Percentiles rank a stretch among this genome's conserved stretches.
Evolutionary conservation across 768 basidiomycete genomes (phyloP).

Genomic region (Russula virescens): DNA sequence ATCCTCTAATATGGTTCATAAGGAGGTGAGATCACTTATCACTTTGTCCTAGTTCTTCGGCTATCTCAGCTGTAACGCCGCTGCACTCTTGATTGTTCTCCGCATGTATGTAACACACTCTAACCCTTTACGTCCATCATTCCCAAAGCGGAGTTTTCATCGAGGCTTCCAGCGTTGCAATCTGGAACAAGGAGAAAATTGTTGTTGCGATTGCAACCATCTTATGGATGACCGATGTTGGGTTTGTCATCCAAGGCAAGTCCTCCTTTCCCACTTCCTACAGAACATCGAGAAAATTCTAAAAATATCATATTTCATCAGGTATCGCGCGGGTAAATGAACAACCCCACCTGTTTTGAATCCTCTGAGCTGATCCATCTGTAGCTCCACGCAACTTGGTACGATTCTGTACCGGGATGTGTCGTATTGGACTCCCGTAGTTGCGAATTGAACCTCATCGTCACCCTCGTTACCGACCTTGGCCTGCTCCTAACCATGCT

Average conservation of each 20-base stretch:
- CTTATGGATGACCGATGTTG: neutral
- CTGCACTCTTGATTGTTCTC: constrained; percentile 8
- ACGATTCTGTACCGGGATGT: neutral
- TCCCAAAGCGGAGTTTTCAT: neutral
- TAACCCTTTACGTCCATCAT: neutral
- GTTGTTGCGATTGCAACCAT: neutral
- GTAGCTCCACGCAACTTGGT: neutral
- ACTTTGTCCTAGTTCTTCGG: neutral
- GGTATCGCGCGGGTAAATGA: neutral
- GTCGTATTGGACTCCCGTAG: neutral
- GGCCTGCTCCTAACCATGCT: constrained; percentile 6
- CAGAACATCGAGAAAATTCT: too few relatives aligned
- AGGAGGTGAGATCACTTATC: neutral
- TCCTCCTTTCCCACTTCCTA: neutral
- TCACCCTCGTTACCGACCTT: neutral
- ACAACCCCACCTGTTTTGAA: neutral
- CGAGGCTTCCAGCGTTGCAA: neutral
- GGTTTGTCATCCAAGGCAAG: neutral
- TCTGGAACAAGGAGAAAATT: constrained; percentile 2
- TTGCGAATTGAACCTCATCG: neutral
- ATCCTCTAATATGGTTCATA: neutral
- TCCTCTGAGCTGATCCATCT: neutral
- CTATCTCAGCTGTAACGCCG: neutral
- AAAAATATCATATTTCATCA: neutral
- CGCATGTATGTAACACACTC: constrained; percentile 15